Evolutionary conservation across 495 filamentous ascomycete genomes (phyloP), one percentile per base, ranked within the genome.

Genomic region (Barbatosphaeria neglecta): DNA sequence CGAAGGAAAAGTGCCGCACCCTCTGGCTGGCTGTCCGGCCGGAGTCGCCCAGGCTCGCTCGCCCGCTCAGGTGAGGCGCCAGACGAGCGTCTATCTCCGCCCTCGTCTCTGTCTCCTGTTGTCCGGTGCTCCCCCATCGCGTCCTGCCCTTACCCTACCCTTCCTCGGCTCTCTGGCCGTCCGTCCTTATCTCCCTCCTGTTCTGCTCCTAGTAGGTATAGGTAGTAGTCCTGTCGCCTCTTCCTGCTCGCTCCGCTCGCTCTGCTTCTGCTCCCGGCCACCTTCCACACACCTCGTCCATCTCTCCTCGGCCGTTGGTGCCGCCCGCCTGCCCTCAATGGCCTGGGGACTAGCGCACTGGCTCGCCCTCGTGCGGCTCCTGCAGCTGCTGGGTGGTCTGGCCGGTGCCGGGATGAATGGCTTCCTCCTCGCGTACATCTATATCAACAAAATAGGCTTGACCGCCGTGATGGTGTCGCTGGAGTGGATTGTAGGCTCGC

Each of bases 401-500:
- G 43, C 53, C 1, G 57, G 55, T 13, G 50, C 51, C 17, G 51
- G 44, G 17, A 48, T 65, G 44, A 68, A 72, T 39, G 64, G 65
- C 22, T 69, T 64, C 48, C 39, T 66, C 23, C 51, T 66, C 3
- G 55, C 57, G 18, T 50, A 49, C 18, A 57, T 69, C 25, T 53
- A 60, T 41, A 16, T 5, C 18, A 52, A 57, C 8, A 44, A 47
- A 0, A 48, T 60, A 1, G 56, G 59, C 10, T 45, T 63, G 3
- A 51, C 65, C 6, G 33, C 50, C 3, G 47, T 45, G 20, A 62
- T 66, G 56, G 42, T 57, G 19, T 44, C 53, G 7, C 49, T 68
- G 31, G 62, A 67, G 51, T 24, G 67, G 50, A 44, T 70, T 57
- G 65, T 69, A 58, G n/a, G n/a, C n/a, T n/a, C n/a, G n/a, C n/a